A percentile compares a stretch with the other conserved stretches of the same genome.
These are phyloP conservation scores for Botrytis deweyae DNA, from an alignment of 2,329 filamentous ascomycete species.

Conservation along the genomic window DNA sequence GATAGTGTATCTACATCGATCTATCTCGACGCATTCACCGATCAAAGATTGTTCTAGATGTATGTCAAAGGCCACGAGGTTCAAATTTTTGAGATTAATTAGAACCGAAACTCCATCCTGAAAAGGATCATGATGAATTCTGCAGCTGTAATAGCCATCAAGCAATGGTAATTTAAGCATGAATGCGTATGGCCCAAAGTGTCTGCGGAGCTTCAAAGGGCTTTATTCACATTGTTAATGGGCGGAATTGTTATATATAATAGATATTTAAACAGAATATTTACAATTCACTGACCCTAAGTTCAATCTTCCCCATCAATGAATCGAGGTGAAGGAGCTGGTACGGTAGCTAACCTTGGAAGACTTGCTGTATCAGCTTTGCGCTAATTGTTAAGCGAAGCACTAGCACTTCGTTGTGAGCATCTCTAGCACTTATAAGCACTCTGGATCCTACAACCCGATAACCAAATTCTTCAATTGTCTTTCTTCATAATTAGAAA, in stretches of 20 bases:
- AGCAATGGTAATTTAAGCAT: no score
- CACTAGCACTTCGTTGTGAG: not conserved
- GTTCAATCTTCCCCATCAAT: fast-evolving
- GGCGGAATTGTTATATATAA: not conserved
- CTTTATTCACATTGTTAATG: not conserved
- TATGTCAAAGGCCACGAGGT: fast-evolving
- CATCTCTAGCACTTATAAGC: not conserved
- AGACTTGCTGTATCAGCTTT: not conserved
- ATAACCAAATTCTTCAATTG: not conserved
- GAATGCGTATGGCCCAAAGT: not conserved
- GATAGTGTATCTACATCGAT: not conserved
- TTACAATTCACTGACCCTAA: not conserved
- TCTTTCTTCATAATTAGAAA: not conserved
- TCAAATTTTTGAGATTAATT: not conserved
- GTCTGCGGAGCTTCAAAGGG: not conserved
- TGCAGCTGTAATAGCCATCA: not conserved
- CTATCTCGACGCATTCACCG: not conserved
- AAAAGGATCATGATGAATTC: not conserved
- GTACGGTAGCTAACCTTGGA: not conserved
- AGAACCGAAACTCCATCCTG: not conserved
- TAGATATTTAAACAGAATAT: not conserved
- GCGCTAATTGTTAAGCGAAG: not conserved
- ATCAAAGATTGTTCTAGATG: no score
- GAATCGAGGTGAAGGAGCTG: not conserved
- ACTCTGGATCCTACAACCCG: no score